Evolutionary conservation across 2,329 filamentous ascomycete genomes (phyloP).

Genomic region (Diaporthe sp.): DNA sequence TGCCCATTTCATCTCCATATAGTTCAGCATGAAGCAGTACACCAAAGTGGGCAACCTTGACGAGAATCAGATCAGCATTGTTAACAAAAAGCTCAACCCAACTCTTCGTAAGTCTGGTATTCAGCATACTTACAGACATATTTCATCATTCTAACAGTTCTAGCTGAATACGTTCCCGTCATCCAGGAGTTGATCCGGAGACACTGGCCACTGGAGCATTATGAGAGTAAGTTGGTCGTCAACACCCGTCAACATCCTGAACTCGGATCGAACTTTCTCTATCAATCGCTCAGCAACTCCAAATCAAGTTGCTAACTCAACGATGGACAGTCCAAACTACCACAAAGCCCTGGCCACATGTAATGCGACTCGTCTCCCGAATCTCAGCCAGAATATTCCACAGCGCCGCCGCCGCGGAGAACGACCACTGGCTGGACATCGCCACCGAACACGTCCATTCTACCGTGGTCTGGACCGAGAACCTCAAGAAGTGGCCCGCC

Average conservation of each 20-base stretch:
- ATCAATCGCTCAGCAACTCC: not conserved
- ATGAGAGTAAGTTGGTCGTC: not conserved
- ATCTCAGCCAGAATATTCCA: not conserved
- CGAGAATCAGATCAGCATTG: not conserved
- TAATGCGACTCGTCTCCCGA: not conserved
- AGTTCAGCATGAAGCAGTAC: constrained; percentile 8
- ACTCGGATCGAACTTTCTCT: not conserved
- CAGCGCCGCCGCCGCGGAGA: not conserved
- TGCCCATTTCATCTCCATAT: fast-evolving
- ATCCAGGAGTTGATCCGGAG: not conserved
- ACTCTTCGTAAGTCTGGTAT: not conserved
- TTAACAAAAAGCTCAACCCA: constrained; percentile 4
- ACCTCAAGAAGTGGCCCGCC: not conserved
- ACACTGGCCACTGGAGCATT: not conserved
- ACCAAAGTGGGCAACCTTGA: constrained; percentile 2
- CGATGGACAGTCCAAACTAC: not conserved
- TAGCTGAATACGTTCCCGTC: not conserved
- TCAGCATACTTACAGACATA: not conserved
- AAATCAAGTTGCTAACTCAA: not conserved
- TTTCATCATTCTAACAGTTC: fast-evolving
- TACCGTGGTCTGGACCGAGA: not conserved
- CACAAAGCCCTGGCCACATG: constrained; percentile 2
- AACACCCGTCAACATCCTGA: not conserved
- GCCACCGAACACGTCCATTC: not conserved
- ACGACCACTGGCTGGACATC: not conserved